These are phyloP conservation scores for Bipolaris victoriae DNA, from an alignment of 2,329 filamentous ascomycete species.

Conservation along the genomic window DNA sequence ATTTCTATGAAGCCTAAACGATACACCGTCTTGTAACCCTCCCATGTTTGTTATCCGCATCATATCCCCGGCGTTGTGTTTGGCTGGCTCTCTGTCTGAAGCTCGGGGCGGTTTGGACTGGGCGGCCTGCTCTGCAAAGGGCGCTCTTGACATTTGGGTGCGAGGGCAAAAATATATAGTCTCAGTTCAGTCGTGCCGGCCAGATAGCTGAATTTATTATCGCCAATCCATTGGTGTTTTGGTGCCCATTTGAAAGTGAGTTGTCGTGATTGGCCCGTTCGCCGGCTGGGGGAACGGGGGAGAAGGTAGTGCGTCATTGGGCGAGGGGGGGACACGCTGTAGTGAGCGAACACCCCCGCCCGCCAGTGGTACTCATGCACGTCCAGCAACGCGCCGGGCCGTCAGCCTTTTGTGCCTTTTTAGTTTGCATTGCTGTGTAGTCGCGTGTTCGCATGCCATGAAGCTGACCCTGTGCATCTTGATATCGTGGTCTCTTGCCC, in stretches of 20 bases:
- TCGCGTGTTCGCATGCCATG: constrained; percentile 18
- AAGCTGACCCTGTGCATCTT: not conserved
- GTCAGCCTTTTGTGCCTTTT: constrained; percentile 3
- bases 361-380: constrained; percentile 6
- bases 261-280: constrained; percentile 2
- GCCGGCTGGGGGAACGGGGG: constrained; percentile 5
- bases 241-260: constrained; percentile 1
- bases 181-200: constrained; percentile 25
- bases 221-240: constrained; percentile 28
- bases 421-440: constrained; percentile 11
- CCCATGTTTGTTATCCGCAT: constrained; percentile 45
- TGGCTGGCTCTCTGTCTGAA: constrained; percentile 31
- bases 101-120: constrained; percentile 31
- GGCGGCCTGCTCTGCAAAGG: constrained; percentile 25
- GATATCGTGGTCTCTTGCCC: not conserved
- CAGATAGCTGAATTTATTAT: constrained; percentile 36
- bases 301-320: constrained; percentile 21
- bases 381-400: constrained; percentile 19
- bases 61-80: constrained; percentile 51
- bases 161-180: constrained; percentile 21
- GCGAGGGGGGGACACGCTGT: constrained; percentile 5
- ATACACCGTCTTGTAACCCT: constrained; percentile 53
- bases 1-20: constrained; percentile 48
- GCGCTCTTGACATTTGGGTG: constrained; percentile 20
- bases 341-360: constrained; percentile 5